Evolutionary conservation across 495 filamentous ascomycete species (phyloP).

Genomic region (Penicillium silybi): DNA sequence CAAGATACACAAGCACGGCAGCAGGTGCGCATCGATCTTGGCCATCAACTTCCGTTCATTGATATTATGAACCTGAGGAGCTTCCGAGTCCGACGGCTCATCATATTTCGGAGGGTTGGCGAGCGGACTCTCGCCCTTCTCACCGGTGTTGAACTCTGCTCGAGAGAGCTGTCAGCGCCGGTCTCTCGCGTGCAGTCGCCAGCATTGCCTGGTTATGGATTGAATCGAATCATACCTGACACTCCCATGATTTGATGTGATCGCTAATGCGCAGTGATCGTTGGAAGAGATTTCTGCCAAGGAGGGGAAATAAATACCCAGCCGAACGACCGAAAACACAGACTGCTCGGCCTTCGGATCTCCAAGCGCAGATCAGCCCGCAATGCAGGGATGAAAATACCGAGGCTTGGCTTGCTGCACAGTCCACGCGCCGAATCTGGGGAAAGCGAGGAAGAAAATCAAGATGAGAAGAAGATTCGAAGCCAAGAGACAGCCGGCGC

Average conservation of each 20-base stretch:
- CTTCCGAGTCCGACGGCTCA: constrained; percentile 14
- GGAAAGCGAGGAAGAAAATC: neutral
- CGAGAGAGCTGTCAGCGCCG: constrained; percentile 13
- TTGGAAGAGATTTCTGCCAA: neutral
- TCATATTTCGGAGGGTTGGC: constrained; percentile 2
- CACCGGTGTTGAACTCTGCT: constrained; percentile 21
- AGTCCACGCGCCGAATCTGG: neutral
- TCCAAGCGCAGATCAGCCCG: constrained; percentile 10
- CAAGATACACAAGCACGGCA: constrained; percentile 77
- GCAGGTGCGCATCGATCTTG: constrained; percentile 74
- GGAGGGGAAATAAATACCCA: neutral
- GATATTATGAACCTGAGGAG: constrained; percentile 43
- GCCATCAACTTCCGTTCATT: constrained; percentile 68
- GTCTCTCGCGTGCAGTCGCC: neutral
- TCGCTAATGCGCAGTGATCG: neutral
- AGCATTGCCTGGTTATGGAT: neutral
- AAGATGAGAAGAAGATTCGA: neutral
- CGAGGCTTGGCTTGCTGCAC: neutral
- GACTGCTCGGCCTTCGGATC: neutral
- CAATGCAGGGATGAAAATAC: constrained; percentile 14
- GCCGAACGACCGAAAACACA: neutral
- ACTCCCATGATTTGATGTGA: constrained; percentile 15
- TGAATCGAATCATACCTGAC: constrained; percentile 7
- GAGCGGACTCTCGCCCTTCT: constrained; percentile 27
- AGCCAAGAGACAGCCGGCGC: neutral